Conservation (phyloP, 1,284 basidiomycete genomes). For the Tilletia horrida region DNA sequence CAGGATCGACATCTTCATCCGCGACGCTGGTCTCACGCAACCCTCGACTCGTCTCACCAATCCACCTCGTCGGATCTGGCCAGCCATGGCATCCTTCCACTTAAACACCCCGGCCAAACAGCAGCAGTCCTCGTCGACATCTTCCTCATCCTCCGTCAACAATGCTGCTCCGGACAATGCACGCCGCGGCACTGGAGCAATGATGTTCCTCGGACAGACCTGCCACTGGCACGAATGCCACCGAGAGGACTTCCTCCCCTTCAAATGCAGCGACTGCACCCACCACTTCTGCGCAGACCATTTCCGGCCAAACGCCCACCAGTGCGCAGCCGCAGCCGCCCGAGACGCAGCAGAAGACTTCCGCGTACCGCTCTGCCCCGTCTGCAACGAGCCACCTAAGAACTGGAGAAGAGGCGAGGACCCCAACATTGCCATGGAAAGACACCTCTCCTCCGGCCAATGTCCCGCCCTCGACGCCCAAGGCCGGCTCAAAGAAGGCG, state of each 20-base stretch:
- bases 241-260: conserved; percentile 46
- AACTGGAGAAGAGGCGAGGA: conserved; percentile 45
- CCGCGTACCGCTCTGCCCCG: conserved; percentile 43
- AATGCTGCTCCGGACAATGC: neutral
- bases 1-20: no score
- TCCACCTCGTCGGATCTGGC: no score
- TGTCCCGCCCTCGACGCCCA: conserved; percentile 34
- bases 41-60: no score
- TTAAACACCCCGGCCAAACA: no score
- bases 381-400: conserved; percentile 41
- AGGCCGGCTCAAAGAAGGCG: conserved; percentile 14
- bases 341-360: conserved; percentile 29
- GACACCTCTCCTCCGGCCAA: conserved; percentile 34
- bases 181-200: conserved; percentile 24
- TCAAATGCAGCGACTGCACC: conserved; percentile 44
- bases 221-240: conserved; percentile 40
- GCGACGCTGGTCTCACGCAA: no score
- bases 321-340: conserved; percentile 23
- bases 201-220: conserved; percentile 48
- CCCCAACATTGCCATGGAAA: conserved; percentile 47
- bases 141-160: no score
- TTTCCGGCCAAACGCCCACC: conserved; percentile 33
- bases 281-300: conserved; percentile 40
- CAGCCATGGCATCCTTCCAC: no score
- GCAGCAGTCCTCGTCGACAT: no score